Base-by-base conservation (phyloP, 2,329 filamentous ascomycete genomes). In the Blumeriella jaapii region DNA sequence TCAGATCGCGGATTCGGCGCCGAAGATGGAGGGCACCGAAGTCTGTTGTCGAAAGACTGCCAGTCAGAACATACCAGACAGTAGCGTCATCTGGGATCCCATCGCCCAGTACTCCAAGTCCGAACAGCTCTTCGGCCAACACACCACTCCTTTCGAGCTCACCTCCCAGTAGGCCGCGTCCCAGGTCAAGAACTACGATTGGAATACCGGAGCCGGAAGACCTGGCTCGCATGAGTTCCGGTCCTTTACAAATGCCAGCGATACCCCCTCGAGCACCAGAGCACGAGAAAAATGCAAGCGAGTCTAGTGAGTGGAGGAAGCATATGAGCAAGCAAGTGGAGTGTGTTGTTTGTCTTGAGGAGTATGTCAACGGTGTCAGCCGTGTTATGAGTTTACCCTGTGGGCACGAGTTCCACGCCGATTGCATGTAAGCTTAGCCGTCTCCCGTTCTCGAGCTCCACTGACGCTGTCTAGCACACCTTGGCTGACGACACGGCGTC, bases 1-100 rank as follows among this genome's bases (percentile, higher is more conserved):
- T 96, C 23, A 79, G 91, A 36, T 87, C 87, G 29, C 80, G 87
- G 40, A 93, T 95, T 48, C 78, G 89, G 32, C 74, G 89, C 40
- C 74, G 89, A 44, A 74, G 89, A 49, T 98, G 91, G 89, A 76
- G 91, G 51, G 91, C 91, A n/a, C 91, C 91, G 4, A 98, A 98
- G 59, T 93, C 85, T 1, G 78, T 98, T 1, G 87, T 98, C 12
- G 87, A 95, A 49, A 78, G 82, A 39, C 69, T 98, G n/a, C 91
- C 91, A 2, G 86, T 98, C 10, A 78, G 89, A 40, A 96, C 87
- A 0, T 98, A 95, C 54, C 87, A 93, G 51, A 93, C 87, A 0
- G 82, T 94, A 22, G 64, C 72, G 2, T 65, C 69, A 8, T 69
- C 74, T 2, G 73, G 76, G 1, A 57, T 73, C 57, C 61, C 70